These are phyloP conservation scores for Euryodendron excelsum DNA, from an alignment of 148 eudicot genomes.

Conservation along the genomic window DNA sequence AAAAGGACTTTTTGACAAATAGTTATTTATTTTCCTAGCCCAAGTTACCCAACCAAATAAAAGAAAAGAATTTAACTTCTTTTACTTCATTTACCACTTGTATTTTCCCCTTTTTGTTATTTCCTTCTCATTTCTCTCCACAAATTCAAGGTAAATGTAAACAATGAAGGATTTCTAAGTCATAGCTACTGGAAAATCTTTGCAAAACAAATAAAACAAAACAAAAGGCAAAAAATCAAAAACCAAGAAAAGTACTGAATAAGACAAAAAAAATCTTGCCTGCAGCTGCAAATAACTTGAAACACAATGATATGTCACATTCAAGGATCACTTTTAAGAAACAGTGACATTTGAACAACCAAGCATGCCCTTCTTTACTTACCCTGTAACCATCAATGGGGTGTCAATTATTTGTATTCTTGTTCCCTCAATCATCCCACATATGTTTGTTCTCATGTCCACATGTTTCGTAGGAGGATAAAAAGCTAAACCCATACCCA, in stretches of 20 bases:
- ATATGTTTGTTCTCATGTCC: not conserved
- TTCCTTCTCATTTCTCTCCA: no score
- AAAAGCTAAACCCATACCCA: no score
- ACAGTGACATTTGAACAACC: conserved; percentile 17
- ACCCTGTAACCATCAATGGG: not conserved
- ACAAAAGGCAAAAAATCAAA: no score
- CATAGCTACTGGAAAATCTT: no score
- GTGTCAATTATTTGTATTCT: not conserved
- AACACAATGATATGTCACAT: not conserved
- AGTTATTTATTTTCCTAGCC: no score
- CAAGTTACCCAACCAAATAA: no score
- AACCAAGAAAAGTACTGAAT: not conserved
- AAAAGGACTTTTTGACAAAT: no score
- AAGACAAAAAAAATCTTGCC: not conserved
- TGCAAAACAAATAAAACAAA: not conserved
- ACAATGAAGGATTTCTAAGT: no score
- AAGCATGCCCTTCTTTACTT: not conserved
- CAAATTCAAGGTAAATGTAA: no score
- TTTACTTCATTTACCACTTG: no score
- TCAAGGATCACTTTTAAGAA: conserved; percentile 2
- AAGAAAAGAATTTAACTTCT: no score
- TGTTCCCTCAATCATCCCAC: not conserved
- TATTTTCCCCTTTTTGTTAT: no score
- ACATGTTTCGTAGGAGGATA: conserved; percentile 9
- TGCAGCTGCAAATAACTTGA: not conserved